Base-by-base conservation (phyloP, 2,329 filamentous ascomycete genomes). In the Hypocreales sp. region DNA sequence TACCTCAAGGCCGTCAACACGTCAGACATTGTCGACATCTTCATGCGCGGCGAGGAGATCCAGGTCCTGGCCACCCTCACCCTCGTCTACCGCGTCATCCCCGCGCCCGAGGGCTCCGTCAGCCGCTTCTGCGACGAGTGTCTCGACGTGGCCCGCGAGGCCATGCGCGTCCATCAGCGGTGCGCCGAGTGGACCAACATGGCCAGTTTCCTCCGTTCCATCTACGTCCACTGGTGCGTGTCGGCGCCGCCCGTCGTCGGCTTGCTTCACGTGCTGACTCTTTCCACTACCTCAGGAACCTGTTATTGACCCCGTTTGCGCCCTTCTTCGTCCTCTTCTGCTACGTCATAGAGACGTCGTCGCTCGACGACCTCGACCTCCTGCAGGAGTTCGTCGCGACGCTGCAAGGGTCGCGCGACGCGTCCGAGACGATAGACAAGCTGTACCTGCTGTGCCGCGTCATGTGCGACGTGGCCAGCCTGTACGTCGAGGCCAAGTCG, bases 401-500 rank as follows among this genome's bases (percentile, higher is more conserved):
- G 3, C 58, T 77, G 3, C 56, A 64, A 32, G 56, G 59, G 0
- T 56, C 60, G 3, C 56, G 57, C 24, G 53, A 55, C 5, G 50
- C 63, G 3, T 76, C 71, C 2, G 65, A 74, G 39, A 63, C 67
- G 3, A 60, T 72, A 14, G 59, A 65, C 16, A 72, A 70, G 39
- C 54, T 79, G 9, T 64, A 72, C 39, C 64, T 61, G n/a, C 57
- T 79, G 16, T 76, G 67, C 37, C 59, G 64, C 20, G 60, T 77
- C 15, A 69, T 79, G 43, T 60, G 61, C 33, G 67, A 67, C 29
- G 67, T 78, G 5, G 70, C 72, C 6, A 56, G 56, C 24, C 49
- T 75, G 4, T 79, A 78, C 36, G 55, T 76, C 5, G 65, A 75
- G 39, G 64, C 71, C 15, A 74, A 72, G 40, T 51, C 53, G 12